Base-by-base conservation (phyloP, 2,329 filamentous ascomycete species). In the Epicoccum nigrum region DNA sequence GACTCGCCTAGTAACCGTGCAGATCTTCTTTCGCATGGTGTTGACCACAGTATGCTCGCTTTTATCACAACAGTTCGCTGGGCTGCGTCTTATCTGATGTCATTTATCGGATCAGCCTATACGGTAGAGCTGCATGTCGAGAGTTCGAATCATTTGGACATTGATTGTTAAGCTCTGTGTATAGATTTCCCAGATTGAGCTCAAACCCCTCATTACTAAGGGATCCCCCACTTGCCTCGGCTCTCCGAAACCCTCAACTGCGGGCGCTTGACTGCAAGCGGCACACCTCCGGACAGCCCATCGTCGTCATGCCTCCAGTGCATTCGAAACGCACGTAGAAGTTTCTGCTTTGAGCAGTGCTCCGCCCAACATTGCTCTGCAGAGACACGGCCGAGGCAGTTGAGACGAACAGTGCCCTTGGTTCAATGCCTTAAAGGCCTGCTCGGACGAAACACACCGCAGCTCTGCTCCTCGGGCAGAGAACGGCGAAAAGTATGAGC, bases 161-260 rank as follows among this genome's bases (percentile, higher is more conserved):
- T 15, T 11, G 4, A 15, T 23, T 28, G 16, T 23, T 34, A 5
- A 17, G 6, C 13, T 15, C 20, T 31, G 5, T 19, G 28, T 19
- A 11, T 12, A 20, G 30, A 15, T 17, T 37, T 41, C 21, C 28
- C 28, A 28, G 15, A 3, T 9, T 31, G 12, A 43, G 38, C 43
- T 52, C 38, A 39, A 57, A 30, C 49, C 49, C 49, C 49, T 52
- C 49, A 32, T 47, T 47, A 46, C 16, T 33, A 47, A 52, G 27
- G n/a, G 11, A 30, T 16, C 39, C 58, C 63, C 63, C 61, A 62
- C 61, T 62, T 65, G 55, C 63, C 63, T 64, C 61, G 63, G 63
- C 51, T 56, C 49, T 42, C 15, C 15, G 33, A 30, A 35, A 41
- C 42, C 19, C 42, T 49, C 37, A 25, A 45, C 30, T 55, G 54